Evolutionary conservation across 1,284 basidiomycete species (phyloP).

Genomic region (Heterobasidion annosum): DNA sequence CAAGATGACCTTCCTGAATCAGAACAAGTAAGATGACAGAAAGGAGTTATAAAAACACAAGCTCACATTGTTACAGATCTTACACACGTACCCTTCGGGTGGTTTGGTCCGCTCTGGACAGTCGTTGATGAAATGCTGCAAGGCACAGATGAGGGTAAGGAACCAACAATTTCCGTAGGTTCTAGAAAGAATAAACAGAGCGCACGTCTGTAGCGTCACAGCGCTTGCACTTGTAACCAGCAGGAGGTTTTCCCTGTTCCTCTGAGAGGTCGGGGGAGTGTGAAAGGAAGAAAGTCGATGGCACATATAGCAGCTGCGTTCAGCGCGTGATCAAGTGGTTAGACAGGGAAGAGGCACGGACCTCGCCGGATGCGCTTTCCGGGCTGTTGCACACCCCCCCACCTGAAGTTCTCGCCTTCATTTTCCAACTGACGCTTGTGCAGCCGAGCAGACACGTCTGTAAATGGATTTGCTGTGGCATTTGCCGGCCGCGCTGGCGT

Average conservation of each 20-base stretch:
- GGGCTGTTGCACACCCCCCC: constrained; percentile 48
- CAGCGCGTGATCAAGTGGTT: neutral
- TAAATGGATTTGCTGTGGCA: constrained; percentile 68
- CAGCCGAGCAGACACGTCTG: constrained; percentile 23
- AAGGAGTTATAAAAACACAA: neutral
- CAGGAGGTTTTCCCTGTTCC: constrained; percentile 46
- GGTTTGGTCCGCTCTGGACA: constrained; percentile 70
- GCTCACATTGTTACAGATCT: constrained; percentile 59
- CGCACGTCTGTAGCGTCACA: constrained; percentile 69
- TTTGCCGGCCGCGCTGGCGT: constrained; percentile 50
- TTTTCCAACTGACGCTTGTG: constrained; percentile 49
- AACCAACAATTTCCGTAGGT: neutral
- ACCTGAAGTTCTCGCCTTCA: constrained; percentile 56
- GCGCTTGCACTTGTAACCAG: constrained; percentile 68
- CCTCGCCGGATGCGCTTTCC: constrained; percentile 48
- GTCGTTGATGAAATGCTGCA: constrained; percentile 67
- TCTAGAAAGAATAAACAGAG: neutral
- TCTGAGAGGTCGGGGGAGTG: constrained; percentile 14
- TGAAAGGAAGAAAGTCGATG: neutral
- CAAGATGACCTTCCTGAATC: constrained; percentile 65
- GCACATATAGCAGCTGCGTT: neutral
- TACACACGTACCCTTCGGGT: constrained; percentile 81
- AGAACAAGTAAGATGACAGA: constrained; percentile 2
- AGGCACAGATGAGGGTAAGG: neutral
- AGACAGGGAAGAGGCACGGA: constrained; percentile 18